These are phyloP conservation scores for Nakataea oryzae DNA, from an alignment of 2,329 filamentous ascomycete genomes.

Conservation along the genomic window DNA sequence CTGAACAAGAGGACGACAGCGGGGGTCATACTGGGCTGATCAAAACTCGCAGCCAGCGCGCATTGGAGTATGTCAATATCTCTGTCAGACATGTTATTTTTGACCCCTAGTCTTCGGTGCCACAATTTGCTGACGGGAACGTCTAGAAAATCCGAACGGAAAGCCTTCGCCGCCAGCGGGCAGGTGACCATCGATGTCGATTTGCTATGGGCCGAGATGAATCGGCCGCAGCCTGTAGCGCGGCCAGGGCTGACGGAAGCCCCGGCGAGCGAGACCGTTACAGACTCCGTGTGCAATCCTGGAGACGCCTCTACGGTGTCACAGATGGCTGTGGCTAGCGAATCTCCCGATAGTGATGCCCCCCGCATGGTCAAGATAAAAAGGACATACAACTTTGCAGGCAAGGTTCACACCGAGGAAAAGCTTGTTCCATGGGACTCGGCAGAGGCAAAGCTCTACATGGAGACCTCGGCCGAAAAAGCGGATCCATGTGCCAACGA, in stretches of 20 bases:
- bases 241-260: background rate
- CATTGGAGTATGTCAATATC: slow-evolving; percentile 41
- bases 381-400: slow-evolving; percentile 65
- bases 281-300: background rate
- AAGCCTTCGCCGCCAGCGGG: slow-evolving; percentile 37
- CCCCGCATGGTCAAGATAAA: slow-evolving; percentile 50
- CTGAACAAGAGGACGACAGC: slow-evolving; percentile 19
- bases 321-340: slow-evolving; percentile 9
- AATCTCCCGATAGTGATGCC: slow-evolving; percentile 13
- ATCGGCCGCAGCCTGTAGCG: slow-evolving; percentile 8
- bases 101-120: background rate
- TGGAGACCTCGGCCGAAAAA: slow-evolving; percentile 22
- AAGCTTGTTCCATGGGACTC: slow-evolving; percentile 56
- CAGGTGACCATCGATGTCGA: slow-evolving; percentile 64
- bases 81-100: background rate
- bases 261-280: slow-evolving; percentile 7
- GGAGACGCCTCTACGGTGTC: background rate
- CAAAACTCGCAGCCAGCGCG: slow-evolving; percentile 63
- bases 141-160: slow-evolving; percentile 45
- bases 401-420: slow-evolving; percentile 60
- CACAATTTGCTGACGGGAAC: background rate
- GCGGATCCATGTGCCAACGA: slow-evolving; percentile 11
- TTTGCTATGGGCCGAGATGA: slow-evolving; percentile 60
- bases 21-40: slow-evolving; percentile 52
- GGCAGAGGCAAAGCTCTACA: slow-evolving; percentile 54